Base-by-base conservation (phyloP, 1,284 basidiomycete species). In the Pascua sp. region DNA sequence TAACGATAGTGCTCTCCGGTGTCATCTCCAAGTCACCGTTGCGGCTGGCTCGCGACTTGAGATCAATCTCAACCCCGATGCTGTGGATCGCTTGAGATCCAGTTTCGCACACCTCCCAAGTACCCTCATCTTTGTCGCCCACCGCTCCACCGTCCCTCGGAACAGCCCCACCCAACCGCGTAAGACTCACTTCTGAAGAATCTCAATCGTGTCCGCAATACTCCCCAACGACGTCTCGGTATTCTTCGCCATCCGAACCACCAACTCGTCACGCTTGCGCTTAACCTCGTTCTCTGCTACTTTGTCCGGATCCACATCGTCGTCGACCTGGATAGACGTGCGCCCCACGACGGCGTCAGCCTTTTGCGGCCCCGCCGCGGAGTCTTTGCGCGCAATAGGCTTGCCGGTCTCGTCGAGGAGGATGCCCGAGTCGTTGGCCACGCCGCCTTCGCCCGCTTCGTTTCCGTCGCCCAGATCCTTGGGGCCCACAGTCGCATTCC, bases 151-250 rank as follows among this genome's bases (percentile, higher is more conserved):
- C 78, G 47, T 73, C 70, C 46, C 66, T 40, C 64, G 77, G 72
- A 59, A 72, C 72, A 53, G 72, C 69, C 52, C 75, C 54, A 58
- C 61, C 61, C 24, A 56, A 18, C 17, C n/a, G 38, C 60, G 56
- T 11, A 46, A n/a, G 8, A 67, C 77, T 60, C 50, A 79, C 78
- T 79, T 77, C 18, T 70, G 71, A 13, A 79, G 52, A 40, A 72
- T 64, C 59, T 79, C 79, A 10, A 74, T 61, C 11, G 68, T 52
- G 62, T 80, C 78, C 5, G 79, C 79, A 16, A 72, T 59, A 13
- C 66, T 64, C 8, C 76, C 77, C 12, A 79, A 56, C 0, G 63
- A 74, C 53, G 72, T 73, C 61, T 80, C 77, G 5, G 72, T 68
- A 11, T 45, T 56, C 65, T 79, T 79, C 4, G 76, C 77, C 64